Percentiles rank a stretch among this genome's conserved stretches.
Evolutionary conservation across 2,329 filamentous ascomycete species (phyloP).

Genomic region (Cercospora janseana): DNA sequence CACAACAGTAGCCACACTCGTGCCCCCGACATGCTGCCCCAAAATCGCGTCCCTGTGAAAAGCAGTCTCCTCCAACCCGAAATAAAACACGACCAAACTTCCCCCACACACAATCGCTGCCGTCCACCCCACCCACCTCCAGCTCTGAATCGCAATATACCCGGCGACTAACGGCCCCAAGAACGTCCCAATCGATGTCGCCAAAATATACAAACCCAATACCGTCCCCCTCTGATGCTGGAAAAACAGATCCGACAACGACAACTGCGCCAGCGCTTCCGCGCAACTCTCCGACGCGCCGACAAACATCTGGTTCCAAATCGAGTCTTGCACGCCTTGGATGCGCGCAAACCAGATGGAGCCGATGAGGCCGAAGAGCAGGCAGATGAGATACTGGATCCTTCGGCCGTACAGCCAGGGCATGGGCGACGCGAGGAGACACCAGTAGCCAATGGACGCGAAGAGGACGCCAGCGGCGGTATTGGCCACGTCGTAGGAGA

Average conservation of each 20-base stretch:
- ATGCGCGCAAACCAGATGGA: slow-evolving; percentile 55
- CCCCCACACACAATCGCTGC: slow-evolving; percentile 51
- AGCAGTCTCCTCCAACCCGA: slow-evolving; percentile 55
- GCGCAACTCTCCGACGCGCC: slow-evolving; percentile 58
- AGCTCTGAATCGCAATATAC: slow-evolving; percentile 50
- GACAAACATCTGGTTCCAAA: slow-evolving; percentile 58
- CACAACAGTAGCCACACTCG: not conserved
- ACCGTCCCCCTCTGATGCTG: slow-evolving; percentile 57
- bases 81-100: slow-evolving; percentile 51
- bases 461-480: slow-evolving; percentile 59
- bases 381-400: slow-evolving; percentile 55
- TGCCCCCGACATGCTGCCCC: slow-evolving; percentile 27
- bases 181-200: slow-evolving; percentile 57
- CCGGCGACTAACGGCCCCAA: slow-evolving; percentile 55
- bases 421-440: slow-evolving; percentile 53
- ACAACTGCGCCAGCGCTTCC: slow-evolving; percentile 58
- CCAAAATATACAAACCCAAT: slow-evolving; percentile 56
- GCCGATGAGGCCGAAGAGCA: slow-evolving; percentile 51
- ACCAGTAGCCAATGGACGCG: slow-evolving; percentile 56
- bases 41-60: slow-evolving; percentile 48
- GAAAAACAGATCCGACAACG: slow-evolving; percentile 58
- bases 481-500: slow-evolving; percentile 54
- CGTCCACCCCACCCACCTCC: slow-evolving; percentile 57
- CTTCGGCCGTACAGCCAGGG: slow-evolving; percentile 57
- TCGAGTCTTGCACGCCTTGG: slow-evolving; percentile 46